phyloP scores from a whole-genome alignment of 176 grass and related monocot genomes.

The bread wheat (Triticum aestivum) region IWGSC_CS_RefSeq_v2.1 NC_057803.1:42216326-42216825 shows the following conservation, averaged over 20 bases:
- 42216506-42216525: conserved; percentile 17
- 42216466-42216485: neutral
- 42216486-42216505: conserved; percentile 4
- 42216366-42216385: neutral
- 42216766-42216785: conserved; percentile 50
- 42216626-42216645: neutral
- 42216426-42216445: neutral
- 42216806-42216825: neutral
- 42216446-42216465: neutral
- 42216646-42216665: neutral
- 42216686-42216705: conserved; percentile 97
- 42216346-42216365: neutral
- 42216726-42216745: conserved; percentile 86
- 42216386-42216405: neutral
- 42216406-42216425: neutral
- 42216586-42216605: neutral
- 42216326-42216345: neutral
- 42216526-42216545: neutral
- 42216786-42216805: neutral
- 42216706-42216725: conserved; percentile 95
- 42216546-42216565: neutral
- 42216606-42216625: neutral
- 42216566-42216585: neutral
- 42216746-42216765: conserved; percentile 90
- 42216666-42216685: conserved; percentile 27